phyloP scores from a whole-genome alignment of 192 early-diverging fungal genomes.

The Chytriomyces confervae region DNA sequence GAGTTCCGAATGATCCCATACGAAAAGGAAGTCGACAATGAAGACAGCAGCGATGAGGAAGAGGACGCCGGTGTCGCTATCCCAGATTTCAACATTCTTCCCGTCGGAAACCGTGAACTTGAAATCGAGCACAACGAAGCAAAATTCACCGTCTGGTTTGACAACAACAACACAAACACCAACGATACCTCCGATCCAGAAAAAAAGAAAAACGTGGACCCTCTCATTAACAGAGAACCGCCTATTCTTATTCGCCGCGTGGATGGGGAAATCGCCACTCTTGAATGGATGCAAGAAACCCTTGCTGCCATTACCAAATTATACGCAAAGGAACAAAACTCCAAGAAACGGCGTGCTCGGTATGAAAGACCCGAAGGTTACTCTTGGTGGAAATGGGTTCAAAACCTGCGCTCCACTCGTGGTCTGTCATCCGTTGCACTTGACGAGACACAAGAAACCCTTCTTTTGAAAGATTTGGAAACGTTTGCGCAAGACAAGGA shows the following conservation, averaged over 20 bases:
- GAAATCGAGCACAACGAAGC: constrained; percentile 42
- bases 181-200: constrained; percentile 18
- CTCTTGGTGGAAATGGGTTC: constrained; percentile 40
- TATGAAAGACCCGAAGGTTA: constrained; percentile 41
- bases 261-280: constrained; percentile 33
- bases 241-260: constrained; percentile 46
- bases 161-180: constrained; percentile 19
- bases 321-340: constrained; percentile 39
- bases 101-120: constrained; percentile 34
- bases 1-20: constrained; percentile 44
- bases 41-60: constrained; percentile 13
- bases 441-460: constrained; percentile 51
- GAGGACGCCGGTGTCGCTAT: constrained; percentile 22
- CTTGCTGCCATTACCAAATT: constrained; percentile 37
- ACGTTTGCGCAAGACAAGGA: constrained; percentile 59
- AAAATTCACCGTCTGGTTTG: constrained; percentile 41
- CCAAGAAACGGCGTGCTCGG: constrained; percentile 37
- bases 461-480: constrained; percentile 55
- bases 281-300: constrained; percentile 44
- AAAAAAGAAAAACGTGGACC: constrained; percentile 33
- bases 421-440: constrained; percentile 64
- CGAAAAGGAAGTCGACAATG: constrained; percentile 38
- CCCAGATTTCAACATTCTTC: constrained; percentile 49
- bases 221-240: constrained; percentile 41
- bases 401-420: constrained; percentile 40